phyloP scores from a whole-genome alignment of 2,329 filamentous ascomycete species.

The Pseudomassariella vexata region DNA sequence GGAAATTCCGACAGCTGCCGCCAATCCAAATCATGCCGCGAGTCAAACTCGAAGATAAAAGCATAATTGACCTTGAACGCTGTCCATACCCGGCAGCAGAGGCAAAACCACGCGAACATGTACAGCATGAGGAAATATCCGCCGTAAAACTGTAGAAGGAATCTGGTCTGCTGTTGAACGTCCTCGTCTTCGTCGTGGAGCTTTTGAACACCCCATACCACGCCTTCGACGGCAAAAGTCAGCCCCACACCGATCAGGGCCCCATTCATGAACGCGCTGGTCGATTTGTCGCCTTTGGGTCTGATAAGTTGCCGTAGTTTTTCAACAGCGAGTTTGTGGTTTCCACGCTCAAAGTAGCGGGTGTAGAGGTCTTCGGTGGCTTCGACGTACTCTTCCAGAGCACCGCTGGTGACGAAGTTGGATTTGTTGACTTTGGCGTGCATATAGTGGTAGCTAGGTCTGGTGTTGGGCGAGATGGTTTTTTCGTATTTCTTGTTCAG shows the following conservation, averaged over 20 bases:
- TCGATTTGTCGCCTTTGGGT: slow-evolving; percentile 50
- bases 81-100: slow-evolving; percentile 81
- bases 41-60: slow-evolving; percentile 96
- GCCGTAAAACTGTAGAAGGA: slow-evolving; percentile 82
- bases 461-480: slow-evolving; percentile 69
- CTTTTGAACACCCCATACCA: slow-evolving; percentile 54
- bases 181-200: slow-evolving; percentile 41
- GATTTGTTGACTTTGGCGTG: slow-evolving; percentile 85
- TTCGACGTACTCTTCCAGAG: slow-evolving; percentile 73
- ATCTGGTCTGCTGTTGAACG: slow-evolving; percentile 51
- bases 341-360: slow-evolving; percentile 88
- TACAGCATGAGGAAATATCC: slow-evolving; percentile 84
- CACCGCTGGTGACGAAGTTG: slow-evolving; percentile 86
- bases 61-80: slow-evolving; percentile 86
- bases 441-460: slow-evolving; percentile 76
- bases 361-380: slow-evolving; percentile 88
- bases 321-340: slow-evolving; percentile 82
- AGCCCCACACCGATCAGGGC: slow-evolving; percentile 63
- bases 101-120: slow-evolving; percentile 75
- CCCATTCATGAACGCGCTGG: slow-evolving; percentile 54
- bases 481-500: slow-evolving; percentile 99
- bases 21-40: slow-evolving; percentile 82
- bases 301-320: slow-evolving; percentile 73
- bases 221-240: too few species aligned
- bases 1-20: slow-evolving; percentile 81